Evolutionary conservation across 371 early-diverging fungal genomes (phyloP), one percentile per base, ranked within the genome.

Genomic region (Mortierella sp.): DNA sequence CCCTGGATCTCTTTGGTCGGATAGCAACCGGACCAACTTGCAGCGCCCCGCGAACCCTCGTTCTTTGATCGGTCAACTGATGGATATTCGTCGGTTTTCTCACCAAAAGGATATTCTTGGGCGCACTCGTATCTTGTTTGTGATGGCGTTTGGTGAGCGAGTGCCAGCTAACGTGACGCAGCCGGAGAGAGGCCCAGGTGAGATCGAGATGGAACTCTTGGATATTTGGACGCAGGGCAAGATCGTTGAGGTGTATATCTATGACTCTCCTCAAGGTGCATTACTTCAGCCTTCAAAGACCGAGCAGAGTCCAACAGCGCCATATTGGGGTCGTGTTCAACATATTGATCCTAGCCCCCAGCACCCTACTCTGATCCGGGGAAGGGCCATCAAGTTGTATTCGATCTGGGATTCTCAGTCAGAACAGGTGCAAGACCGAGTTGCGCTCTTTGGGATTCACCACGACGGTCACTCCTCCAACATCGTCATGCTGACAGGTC

Each of bases 121-220:
- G 10, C 50, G 76, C 16, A 75, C 75, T 19, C 71, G 84, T 4
- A 72, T 84, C 10, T 11, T 84, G 26, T n/a, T 84, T 48, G 78
- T 73, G 13, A 45, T 84, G 26, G 84, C 84, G 6, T 84, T 84
- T 70, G 84, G 84, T 6, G 74, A 73, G 28, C 47, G 72, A 1
- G 38, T 42, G 71, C 45, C 13, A 16, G 8, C 63, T 50, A 47
- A 1, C 14, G 31, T 11, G 65, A 72, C 48, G 28, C 72, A 13
- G 48, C 38, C 7, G 65, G 73, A 65, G 38, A 65, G 68, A 42
- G 68, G 38, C 14, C 68, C 68, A 34, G 72, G 74, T 6, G 73
- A 77, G 24, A 26, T 70, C 0, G 75, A 80, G 8, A 72, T 52
- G 21, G 52, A 73, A 8, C 21, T 78, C 8, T 42, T 78, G 0